Percentiles rank a stretch among this genome's conserved stretches.
These are phyloP conservation scores for Saccharomycopsis fibuligera DNA, from an alignment of 805 yeast species.

Conservation along the genomic window DNA sequence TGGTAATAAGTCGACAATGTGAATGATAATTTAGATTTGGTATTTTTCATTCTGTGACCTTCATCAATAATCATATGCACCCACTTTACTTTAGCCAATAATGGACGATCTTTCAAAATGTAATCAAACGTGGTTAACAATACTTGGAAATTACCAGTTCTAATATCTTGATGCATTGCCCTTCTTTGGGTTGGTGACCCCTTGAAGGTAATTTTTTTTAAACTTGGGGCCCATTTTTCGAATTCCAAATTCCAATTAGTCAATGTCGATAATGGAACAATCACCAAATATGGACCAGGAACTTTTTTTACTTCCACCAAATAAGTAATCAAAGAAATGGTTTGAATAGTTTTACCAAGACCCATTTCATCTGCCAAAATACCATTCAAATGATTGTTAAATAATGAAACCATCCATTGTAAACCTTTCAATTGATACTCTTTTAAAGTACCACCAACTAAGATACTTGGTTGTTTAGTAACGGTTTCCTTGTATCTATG, in stretches of 20 bases:
- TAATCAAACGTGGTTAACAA: conserved; percentile 78
- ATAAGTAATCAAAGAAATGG: conserved; percentile 70
- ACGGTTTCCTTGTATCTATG: conserved; percentile 67
- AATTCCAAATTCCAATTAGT: conserved; percentile 84
- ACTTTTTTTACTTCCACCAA: conserved; percentile 60
- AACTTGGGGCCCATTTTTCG: conserved; percentile 83
- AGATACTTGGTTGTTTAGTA: conserved; percentile 56
- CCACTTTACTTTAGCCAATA: conserved; percentile 64
- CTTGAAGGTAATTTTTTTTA: conserved; percentile 66
- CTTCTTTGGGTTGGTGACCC: conserved; percentile 73
- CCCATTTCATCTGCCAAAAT: conserved; percentile 99
- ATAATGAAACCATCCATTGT: conserved; percentile 97
- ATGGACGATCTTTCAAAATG: conserved; percentile 68
- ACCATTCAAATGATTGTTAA: conserved; percentile 90
- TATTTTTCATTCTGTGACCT: conserved; percentile 84
- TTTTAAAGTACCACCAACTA: conserved; percentile 73
- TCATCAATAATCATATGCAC: conserved; percentile 88
- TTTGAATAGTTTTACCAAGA: conserved; percentile 85
- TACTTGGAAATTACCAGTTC: conserved; percentile 67
- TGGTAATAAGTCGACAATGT: conserved; percentile 68
- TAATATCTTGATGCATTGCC: conserved; percentile 54
- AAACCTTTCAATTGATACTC: conserved; percentile 87
- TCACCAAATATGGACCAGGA: conserved; percentile 66
- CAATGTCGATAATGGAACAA: conserved; percentile 78
- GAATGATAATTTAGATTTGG: conserved; percentile 64